Conservation (phyloP, 2,329 filamentous ascomycete species). For the Ophiocordyceps robertsii region DNA sequence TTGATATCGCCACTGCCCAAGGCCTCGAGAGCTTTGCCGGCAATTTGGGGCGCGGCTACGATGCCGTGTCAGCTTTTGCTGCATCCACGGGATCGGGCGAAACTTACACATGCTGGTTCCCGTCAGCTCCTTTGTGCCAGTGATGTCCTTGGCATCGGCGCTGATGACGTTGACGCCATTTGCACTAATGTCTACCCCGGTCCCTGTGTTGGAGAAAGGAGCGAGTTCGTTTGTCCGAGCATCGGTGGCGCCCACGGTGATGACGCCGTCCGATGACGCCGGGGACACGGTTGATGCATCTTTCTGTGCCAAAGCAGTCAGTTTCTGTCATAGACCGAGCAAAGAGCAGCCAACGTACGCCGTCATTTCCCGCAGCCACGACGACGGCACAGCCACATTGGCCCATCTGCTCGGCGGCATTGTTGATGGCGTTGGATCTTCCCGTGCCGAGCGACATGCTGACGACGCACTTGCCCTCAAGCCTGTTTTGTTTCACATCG, state of each 20-base stretch:
- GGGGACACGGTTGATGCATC: slow-evolving; percentile 38
- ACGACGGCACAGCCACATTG: slow-evolving; percentile 39
- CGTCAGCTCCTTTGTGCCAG: slow-evolving; percentile 28
- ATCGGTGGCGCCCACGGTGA: slow-evolving; percentile 47
- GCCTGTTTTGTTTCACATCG: slow-evolving; percentile 27
- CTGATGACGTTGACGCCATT: slow-evolving; percentile 38
- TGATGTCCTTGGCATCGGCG: slow-evolving; percentile 20
- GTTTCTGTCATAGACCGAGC: not conserved
- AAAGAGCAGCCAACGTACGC: slow-evolving; percentile 15
- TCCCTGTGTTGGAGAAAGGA: slow-evolving; percentile 45
- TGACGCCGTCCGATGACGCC: slow-evolving; percentile 39
- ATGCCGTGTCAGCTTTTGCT: not conserved
- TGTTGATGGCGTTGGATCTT: slow-evolving; percentile 36
- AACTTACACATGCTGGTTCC: slow-evolving; percentile 43
- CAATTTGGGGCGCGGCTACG: not conserved
- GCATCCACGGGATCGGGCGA: not conserved
- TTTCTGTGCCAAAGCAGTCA: slow-evolving; percentile 12
- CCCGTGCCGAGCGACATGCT: slow-evolving; percentile 49
- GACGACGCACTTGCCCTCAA: slow-evolving; percentile 42
- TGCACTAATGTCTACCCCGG: slow-evolving; percentile 38
- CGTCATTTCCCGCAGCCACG: slow-evolving; percentile 48
- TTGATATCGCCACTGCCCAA: too few relatives aligned
- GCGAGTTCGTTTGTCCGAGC: slow-evolving; percentile 33
- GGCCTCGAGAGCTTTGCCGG: too few relatives aligned
- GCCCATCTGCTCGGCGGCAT: slow-evolving; percentile 35